phyloP scores from a whole-genome alignment of 23 red algal genomes.

The Gracilariopsis chorda region DNA sequence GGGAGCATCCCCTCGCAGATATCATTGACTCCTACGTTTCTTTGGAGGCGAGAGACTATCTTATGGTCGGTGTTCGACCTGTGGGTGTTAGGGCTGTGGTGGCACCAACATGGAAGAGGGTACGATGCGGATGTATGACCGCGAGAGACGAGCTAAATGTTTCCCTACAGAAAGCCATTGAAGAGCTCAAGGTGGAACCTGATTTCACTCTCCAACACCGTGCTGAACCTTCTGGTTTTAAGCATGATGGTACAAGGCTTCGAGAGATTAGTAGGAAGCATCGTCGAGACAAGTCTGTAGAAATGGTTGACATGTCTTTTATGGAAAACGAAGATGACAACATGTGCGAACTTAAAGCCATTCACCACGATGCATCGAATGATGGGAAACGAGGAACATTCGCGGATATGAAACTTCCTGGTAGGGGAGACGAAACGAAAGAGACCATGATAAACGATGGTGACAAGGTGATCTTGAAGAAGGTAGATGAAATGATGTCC shows the following conservation, averaged over 20 bases:
- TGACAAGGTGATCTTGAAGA: not conserved
- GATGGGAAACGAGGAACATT: constrained; percentile 52
- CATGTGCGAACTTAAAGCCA: constrained; percentile 36
- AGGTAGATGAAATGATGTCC: not conserved
- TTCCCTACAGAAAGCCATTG: constrained; percentile 49
- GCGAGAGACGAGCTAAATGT: constrained; percentile 46
- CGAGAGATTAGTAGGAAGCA: constrained; percentile 20
- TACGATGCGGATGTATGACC: constrained; percentile 47
- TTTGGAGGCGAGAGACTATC: constrained; percentile 7
- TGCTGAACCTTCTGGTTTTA: too few relatives aligned
- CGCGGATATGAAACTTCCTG: constrained; percentile 53
- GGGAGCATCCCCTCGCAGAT: constrained; percentile 60
- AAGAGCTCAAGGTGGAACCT: constrained; percentile 7
- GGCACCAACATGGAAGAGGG: constrained; percentile 36
- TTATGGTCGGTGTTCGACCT: constrained; percentile 57
- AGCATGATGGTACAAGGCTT: not conserved
- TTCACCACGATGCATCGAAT: constrained; percentile 60
- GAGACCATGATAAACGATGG: not conserved
- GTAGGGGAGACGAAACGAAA: not conserved
- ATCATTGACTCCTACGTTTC: constrained; percentile 60
- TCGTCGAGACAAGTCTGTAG: constrained; percentile 27
- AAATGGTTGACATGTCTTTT: constrained; percentile 46
- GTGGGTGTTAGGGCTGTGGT: not conserved
- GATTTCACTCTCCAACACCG: not conserved
- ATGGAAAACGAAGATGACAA: constrained; percentile 8